Base-by-base conservation (phyloP, 2,329 filamentous ascomycete genomes). In the Fusarium robinianum region DNA sequence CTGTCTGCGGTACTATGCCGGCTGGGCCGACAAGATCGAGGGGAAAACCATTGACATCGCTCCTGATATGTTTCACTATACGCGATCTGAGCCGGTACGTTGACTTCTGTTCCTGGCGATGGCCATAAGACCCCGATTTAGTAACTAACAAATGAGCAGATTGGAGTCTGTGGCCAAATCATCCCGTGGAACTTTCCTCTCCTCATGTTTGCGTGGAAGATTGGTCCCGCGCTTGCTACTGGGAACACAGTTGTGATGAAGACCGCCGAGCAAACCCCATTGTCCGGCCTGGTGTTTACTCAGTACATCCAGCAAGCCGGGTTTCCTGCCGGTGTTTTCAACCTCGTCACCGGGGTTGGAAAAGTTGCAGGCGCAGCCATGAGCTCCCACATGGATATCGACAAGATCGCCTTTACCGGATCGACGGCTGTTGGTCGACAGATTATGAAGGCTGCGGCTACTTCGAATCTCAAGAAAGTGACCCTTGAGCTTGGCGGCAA, bases 21-120 rank as follows among this genome's bases (percentile, higher is more conserved):
- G 88, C 38, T 92, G 85, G 82, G 86, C 88, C 53, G 88, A 94
- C 74, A 94, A 94, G 79, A 81, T 91, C 49, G 78, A 83, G 67
- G 88, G 88, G 63, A 86, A 88, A 72, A 85, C 87, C 30, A 82
- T 90, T 52, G 86, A 91, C 58, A 86, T 87, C 52, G 74, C 78
- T 58, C 76, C 79, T 32, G 83, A 86, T 44, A 85, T 83, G 64
- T 86, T 91, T 72, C 83, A 87, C 73, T 88, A 90, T 74, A 87
- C 85, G 48, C 71, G 84, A 60, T 81, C 82, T 57, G 87, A 92
- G 75, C 85, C 88, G 8, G 36, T 39, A 16, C 15, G 36, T 31
- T 23, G 10, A 2, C 8, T n/a, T n/a, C n/a, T n/a, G n/a, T n/a
- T n/a, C n/a, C n/a, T n/a, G n/a, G n/a, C n/a, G n/a, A n/a, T n/a